These are phyloP conservation scores for Circinella umbellata DNA, from an alignment of 371 early-diverging fungal genomes.

Conservation along the genomic window DNA sequence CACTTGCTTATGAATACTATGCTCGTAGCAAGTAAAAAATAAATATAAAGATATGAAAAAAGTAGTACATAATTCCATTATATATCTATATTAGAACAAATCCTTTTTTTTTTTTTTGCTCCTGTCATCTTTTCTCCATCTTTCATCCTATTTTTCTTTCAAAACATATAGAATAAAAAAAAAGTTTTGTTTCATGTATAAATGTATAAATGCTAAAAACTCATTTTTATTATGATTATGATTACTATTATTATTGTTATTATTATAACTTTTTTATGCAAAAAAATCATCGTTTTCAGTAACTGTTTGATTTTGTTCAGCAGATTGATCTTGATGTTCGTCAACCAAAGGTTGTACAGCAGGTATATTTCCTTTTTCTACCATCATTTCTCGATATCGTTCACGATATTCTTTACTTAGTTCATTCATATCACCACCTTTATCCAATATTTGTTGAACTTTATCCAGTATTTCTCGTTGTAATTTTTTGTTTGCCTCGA, in stretches of 20 bases:
- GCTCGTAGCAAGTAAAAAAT: conserved; percentile 55
- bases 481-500: conserved; percentile 21
- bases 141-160: too few relatives aligned
- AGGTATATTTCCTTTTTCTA: conserved; percentile 13
- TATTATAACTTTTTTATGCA: neutral
- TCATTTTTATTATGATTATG: too few relatives aligned
- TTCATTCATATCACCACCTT: conserved; percentile 31
- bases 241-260: too few relatives aligned
- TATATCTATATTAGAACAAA: neutral
- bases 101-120: too few relatives aligned
- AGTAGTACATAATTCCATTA: neutral
- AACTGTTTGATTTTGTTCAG: neutral
- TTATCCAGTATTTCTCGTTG: conserved; percentile 30
- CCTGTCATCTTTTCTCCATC: too few relatives aligned
- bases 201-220: too few relatives aligned
- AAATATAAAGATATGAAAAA: neutral
- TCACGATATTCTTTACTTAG: conserved; percentile 36
- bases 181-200: too few relatives aligned
- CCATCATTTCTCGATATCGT: conserved; percentile 34
- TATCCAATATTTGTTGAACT: conserved; percentile 25
- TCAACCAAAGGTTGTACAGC: neutral
- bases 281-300: too few relatives aligned
- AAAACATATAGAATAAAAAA: too few relatives aligned
- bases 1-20: conserved; percentile 93
- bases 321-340: neutral